Conservation (phyloP, 441 rosid genomes). For the Adansonia madagascariensis region DNA sequence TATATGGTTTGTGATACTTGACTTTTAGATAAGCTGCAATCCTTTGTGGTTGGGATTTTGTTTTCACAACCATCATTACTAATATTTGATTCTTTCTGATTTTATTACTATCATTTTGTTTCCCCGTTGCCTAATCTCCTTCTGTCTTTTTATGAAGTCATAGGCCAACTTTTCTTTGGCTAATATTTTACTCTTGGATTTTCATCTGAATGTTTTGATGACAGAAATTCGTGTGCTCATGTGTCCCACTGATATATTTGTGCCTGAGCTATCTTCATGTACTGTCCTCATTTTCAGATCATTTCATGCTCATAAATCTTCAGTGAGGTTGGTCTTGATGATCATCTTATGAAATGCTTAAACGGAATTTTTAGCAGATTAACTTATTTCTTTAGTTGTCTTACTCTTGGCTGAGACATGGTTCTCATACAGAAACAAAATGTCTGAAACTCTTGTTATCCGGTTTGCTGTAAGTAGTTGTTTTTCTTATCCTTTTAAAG, state of each 20-base stretch:
- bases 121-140: background rate
- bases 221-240: background rate
- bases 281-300: background rate
- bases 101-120: background rate
- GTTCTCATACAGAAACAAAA: background rate
- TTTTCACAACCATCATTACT: background rate
- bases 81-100: background rate
- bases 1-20: background rate
- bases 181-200: background rate
- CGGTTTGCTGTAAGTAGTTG: background rate
- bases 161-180: background rate
- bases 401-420: background rate
- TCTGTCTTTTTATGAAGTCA: background rate
- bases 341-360: background rate
- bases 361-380: background rate
- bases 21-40: background rate
- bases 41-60: background rate
- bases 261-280: background rate
- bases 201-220: background rate
- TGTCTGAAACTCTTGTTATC: background rate
- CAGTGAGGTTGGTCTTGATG: background rate
- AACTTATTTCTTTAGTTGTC: background rate
- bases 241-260: background rate
- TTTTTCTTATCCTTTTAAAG: background rate
- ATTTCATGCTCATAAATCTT: background rate